Conservation (phyloP, 2,329 filamentous ascomycete species). For the Phyllosticta paracitricarpa region DNA sequence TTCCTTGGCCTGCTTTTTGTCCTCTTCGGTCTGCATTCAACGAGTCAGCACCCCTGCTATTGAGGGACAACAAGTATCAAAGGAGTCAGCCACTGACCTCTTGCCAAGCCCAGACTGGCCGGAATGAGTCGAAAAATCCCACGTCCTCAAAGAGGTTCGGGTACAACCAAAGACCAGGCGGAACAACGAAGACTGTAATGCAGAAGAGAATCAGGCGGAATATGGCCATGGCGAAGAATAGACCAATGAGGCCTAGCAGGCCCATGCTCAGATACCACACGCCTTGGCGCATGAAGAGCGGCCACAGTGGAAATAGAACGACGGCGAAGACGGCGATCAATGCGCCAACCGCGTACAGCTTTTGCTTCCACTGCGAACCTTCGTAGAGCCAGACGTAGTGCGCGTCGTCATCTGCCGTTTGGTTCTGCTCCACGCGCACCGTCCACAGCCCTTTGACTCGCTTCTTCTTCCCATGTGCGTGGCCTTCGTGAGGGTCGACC, state of each 20-base stretch:
- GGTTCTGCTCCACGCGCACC: conserved; percentile 90
- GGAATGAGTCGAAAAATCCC: conserved; percentile 95
- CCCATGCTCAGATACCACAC: conserved; percentile 98
- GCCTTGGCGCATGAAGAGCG: conserved; percentile 76
- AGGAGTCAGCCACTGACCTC: conserved; percentile 51
- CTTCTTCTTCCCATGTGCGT: conserved; percentile 59
- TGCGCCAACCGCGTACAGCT: conserved; percentile 78
- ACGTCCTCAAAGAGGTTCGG: conserved; percentile 98
- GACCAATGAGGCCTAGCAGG: conserved; percentile 74
- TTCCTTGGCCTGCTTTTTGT: conserved; percentile 22
- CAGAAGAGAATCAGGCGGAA: conserved; percentile 92
- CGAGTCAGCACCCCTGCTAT: neutral
- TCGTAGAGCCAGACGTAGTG: conserved; percentile 98
- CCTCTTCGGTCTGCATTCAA: conserved; percentile 26
- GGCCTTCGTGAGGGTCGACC: conserved; percentile 61
- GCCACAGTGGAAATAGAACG: conserved; percentile 95
- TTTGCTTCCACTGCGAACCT: conserved; percentile 85
- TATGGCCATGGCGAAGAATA: conserved; percentile 97
- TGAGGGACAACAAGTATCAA: neutral
- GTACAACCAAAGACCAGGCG: conserved; percentile 95
- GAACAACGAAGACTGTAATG: conserved; percentile 72
- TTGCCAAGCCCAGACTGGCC: conserved; percentile 95
- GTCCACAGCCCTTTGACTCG: conserved; percentile 93
- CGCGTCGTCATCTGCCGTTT: conserved; percentile 75
- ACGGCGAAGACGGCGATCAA: conserved; percentile 75